A percentile compares a stretch with the other conserved stretches of the same genome.
phyloP scores from a whole-genome alignment of 1,284 basidiomycete species.

The Ganoderma lingzhi region DNA sequence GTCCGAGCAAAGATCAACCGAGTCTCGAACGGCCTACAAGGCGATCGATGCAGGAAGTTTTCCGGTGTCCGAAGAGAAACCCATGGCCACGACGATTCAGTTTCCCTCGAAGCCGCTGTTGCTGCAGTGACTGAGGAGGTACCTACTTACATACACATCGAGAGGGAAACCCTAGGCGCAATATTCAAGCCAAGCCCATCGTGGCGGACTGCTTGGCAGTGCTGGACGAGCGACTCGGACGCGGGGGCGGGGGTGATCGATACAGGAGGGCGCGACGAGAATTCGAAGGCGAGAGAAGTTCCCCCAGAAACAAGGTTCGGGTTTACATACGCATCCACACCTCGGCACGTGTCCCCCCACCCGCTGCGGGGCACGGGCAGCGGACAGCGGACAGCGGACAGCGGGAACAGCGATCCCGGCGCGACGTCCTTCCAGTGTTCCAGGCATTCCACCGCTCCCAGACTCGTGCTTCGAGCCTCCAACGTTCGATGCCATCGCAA shows the following conservation, averaged over 20 bases:
- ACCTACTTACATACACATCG: neutral
- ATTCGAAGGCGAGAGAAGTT: slow-evolving; percentile 9
- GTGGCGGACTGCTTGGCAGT: neutral
- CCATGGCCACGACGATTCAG: neutral
- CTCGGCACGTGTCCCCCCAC: slow-evolving; percentile 14
- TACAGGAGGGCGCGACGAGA: slow-evolving; percentile 6
- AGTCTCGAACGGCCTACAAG: neutral
- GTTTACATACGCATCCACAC: slow-evolving; percentile 29
- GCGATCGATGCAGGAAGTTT: neutral
- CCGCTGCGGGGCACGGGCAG: neutral
- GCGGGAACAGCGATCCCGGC: neutral
- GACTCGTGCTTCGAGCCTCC: neutral
- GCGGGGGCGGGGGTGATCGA: neutral
- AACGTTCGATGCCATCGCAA: slow-evolving; percentile 3
- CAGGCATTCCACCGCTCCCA: neutral
- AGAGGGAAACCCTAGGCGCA: neutral
- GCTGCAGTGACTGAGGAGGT: neutral
- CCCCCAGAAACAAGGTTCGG: slow-evolving; percentile 20
- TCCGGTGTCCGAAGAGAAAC: neutral
- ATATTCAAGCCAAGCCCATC: neutral
- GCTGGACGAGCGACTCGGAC: neutral
- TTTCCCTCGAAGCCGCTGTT: neutral
- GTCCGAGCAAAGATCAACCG: neutral
- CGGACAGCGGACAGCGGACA: neutral
- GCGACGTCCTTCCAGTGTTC: slow-evolving; percentile 1